Conservation (phyloP, 805 yeast species). For the Suhomyces sp. region DNA sequence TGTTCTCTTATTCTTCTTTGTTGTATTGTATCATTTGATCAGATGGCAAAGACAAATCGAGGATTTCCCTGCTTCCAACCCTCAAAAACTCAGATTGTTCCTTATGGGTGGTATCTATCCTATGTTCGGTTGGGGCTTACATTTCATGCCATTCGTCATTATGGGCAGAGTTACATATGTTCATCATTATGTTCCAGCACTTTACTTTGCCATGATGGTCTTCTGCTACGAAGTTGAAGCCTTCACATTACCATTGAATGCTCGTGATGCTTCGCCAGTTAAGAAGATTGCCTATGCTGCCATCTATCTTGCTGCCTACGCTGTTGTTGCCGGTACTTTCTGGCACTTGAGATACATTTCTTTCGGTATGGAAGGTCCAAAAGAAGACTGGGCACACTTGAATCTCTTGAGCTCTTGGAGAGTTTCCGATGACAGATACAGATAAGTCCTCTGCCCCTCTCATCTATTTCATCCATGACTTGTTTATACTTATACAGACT, state of each 20-base stretch:
- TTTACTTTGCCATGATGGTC: slow-evolving; percentile 88
- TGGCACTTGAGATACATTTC: slow-evolving; percentile 43
- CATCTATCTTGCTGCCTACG: slow-evolving; percentile 27
- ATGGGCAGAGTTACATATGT: slow-evolving; percentile 98
- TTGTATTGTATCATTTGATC: slow-evolving; percentile 39
- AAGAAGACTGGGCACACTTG: slow-evolving; percentile 37
- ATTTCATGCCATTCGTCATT: slow-evolving; percentile 80
- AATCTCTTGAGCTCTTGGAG: slow-evolving; percentile 42
- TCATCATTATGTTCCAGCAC: slow-evolving; percentile 94
- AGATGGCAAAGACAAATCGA: slow-evolving; percentile 72
- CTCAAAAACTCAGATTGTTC: slow-evolving; percentile 47
- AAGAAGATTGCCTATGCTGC: slow-evolving; percentile 19
- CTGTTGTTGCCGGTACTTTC: slow-evolving; percentile 35
- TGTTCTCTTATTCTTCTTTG: slow-evolving; percentile 50
- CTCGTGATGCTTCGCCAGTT: slow-evolving; percentile 10
- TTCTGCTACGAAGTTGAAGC: slow-evolving; percentile 59
- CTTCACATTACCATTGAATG: slow-evolving; percentile 27
- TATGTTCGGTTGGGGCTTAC: slow-evolving; percentile 86
- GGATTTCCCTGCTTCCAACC: slow-evolving; percentile 47
- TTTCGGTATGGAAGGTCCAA: slow-evolving; percentile 46
- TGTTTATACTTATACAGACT: neutral
- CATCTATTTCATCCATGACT: neutral
- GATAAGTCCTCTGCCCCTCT: slow-evolving; percentile 5
- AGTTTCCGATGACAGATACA: slow-evolving; percentile 37
- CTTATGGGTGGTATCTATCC: slow-evolving; percentile 79